Evolutionary conservation across 1,139 yeast genomes (phyloP), one percentile per base, ranked within the genome.

Genomic region (Kodamaea anthophila): DNA sequence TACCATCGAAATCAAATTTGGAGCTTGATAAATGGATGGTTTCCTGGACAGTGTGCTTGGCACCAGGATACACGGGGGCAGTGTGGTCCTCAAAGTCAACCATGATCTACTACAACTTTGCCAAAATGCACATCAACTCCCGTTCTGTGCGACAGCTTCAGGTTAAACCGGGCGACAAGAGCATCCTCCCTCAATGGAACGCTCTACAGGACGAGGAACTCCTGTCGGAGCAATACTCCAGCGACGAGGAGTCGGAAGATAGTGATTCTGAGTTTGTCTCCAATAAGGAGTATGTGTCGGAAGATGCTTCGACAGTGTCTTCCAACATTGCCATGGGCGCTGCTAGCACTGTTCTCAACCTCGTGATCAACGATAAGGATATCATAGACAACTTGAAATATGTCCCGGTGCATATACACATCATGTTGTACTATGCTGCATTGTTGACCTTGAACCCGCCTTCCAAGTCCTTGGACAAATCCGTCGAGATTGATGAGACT

Each of bases 1-100:
- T 79, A 6, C 86, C 86, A 0, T 77, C 82, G 39, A 74, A 72
- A 41, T 69, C 77, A 12, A 79, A 79, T 49, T 55, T 79, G 37
- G 84, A 78, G 35, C 54, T 79, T 25, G 86, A 79, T 43, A 77
- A 73, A 48, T 79, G 87, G 87, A 79, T 79, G 86, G 85, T 79
- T 6, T 77, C 81, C 9, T 79, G 87, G 87, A 77, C 87, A 0
- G 84, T 80, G 7, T 51, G 78, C 18, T 53, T 79, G 11, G 74
- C 83, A 2, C 82, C 84, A 0, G 68, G 73, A 23, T 66, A 63
- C 34, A 65, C 65, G 29, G 76, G 77, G 8, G 73, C 80, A 0
- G 73, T 77, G 1, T 79, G 87, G 87, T 74, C 83, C 3, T 70
- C 82, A 0, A 79, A 79, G 43, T 74, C 83, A 1, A 77, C 86